These are phyloP conservation scores for Murraya paniculata DNA, from an alignment of 345 rosid genomes.

Conservation along the genomic window DNA sequence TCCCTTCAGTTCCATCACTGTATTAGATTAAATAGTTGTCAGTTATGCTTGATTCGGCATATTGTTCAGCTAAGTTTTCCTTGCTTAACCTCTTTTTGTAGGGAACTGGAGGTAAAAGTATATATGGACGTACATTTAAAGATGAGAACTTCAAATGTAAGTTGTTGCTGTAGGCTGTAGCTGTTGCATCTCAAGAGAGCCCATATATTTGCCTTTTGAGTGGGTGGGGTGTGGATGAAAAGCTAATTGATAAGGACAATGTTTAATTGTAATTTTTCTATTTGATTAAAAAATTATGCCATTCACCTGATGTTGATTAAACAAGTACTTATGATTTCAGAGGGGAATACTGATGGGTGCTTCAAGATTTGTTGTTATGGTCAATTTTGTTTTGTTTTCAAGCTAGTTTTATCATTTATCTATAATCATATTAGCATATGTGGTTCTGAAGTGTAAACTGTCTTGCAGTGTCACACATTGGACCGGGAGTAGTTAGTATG, in stretches of 20 bases:
- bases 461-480: constrained; percentile 76
- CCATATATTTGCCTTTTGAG: background rate
- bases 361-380: background rate
- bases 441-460: constrained; percentile 16
- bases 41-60: background rate
- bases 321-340: background rate
- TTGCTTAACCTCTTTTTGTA: constrained; percentile 29
- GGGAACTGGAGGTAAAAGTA: constrained; percentile 99
- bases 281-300: background rate
- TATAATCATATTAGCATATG: background rate
- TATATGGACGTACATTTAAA: constrained; percentile 89
- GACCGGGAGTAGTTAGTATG: constrained; percentile 97
- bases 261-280: background rate
- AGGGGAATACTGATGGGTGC: background rate
- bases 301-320: background rate
- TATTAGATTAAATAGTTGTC: background rate
- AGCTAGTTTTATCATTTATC: background rate
- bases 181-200: background rate
- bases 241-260: background rate
- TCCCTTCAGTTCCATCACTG: background rate
- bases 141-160: constrained; percentile 98
- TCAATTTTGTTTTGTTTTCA: constrained; percentile 1
- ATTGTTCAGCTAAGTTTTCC: background rate
- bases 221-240: background rate
- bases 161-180: constrained; percentile 24